A percentile compares a stretch with the other conserved stretches of the same genome.
phyloP scores from a whole-genome alignment of 495 filamentous ascomycete genomes.

The Penicillium macrosclerotiorum region DNA sequence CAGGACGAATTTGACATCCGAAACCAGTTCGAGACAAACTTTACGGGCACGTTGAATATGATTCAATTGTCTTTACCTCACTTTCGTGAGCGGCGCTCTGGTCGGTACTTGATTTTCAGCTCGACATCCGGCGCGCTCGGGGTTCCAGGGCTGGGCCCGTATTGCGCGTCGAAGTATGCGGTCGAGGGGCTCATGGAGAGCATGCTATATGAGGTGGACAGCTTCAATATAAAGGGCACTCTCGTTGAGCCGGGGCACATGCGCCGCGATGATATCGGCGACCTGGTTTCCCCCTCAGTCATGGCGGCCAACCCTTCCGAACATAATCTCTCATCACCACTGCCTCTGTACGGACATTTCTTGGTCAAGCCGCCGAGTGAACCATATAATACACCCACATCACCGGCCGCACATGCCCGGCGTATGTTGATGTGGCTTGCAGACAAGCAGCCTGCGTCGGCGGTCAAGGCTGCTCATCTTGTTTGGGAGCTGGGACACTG shows the following conservation, averaged over 20 bases:
- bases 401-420: constrained; percentile 84
- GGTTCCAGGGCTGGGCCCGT: constrained; percentile 87
- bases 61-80: constrained; percentile 86
- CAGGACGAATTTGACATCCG: constrained; percentile 93
- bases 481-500: constrained; percentile 97
- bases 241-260: constrained; percentile 90
- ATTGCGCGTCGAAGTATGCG: constrained; percentile 95
- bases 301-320: constrained; percentile 24
- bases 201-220: constrained; percentile 91
- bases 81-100: constrained; percentile 71
- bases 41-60: constrained; percentile 91
- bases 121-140: constrained; percentile 85
- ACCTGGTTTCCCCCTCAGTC: constrained; percentile 30
- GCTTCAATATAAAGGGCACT: constrained; percentile 87
- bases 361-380: constrained; percentile 80
- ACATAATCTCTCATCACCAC: constrained; percentile 45
- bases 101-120: constrained; percentile 90
- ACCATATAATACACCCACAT: constrained; percentile 71
- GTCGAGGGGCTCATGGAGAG: constrained; percentile 93
- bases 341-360: constrained; percentile 88
- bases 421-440: constrained; percentile 95
- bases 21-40: constrained; percentile 96
- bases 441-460: constrained; percentile 86
- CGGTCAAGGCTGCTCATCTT: constrained; percentile 90
- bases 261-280: constrained; percentile 63